phyloP scores from a whole-genome alignment of 2,329 filamentous ascomycete genomes.

The Paecilomyces dactylethromorphus region DNA sequence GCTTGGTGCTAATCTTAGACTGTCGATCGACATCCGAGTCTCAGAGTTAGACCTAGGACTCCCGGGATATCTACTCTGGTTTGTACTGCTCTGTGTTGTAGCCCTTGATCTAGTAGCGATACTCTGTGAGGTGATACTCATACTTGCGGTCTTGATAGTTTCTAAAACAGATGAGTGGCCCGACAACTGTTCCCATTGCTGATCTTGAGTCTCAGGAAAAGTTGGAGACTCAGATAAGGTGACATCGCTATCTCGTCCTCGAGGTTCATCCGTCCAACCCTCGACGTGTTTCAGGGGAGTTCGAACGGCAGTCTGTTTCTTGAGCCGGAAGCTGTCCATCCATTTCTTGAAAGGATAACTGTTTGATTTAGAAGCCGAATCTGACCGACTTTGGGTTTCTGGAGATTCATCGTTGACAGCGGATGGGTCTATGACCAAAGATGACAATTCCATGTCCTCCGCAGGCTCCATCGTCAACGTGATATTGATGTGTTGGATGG shows the following conservation, averaged over 20 bases:
- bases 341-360: slow-evolving; percentile 29
- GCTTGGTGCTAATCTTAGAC: slow-evolving; percentile 38
- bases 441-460: background rate
- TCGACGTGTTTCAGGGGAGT: slow-evolving; percentile 22
- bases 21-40: slow-evolving; percentile 58
- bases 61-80: slow-evolving; percentile 34
- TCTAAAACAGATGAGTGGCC: slow-evolving; percentile 64
- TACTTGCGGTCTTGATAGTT: slow-evolving; percentile 72
- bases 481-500: background rate
- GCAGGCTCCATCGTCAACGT: background rate
- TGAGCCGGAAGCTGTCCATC: slow-evolving; percentile 30
- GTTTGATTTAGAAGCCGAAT: background rate
- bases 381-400: background rate
- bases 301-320: slow-evolving; percentile 13
- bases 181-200: slow-evolving; percentile 57
- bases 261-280: slow-evolving; percentile 29
- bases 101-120: slow-evolving; percentile 55
- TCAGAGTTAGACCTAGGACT: slow-evolving; percentile 61
- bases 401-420: background rate
- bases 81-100: slow-evolving; percentile 54
- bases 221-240: slow-evolving; percentile 13
- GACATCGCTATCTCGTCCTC: slow-evolving; percentile 6
- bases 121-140: slow-evolving; percentile 69
- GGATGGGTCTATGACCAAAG: background rate
- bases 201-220: slow-evolving; percentile 11